Evolutionary conservation across 2,329 filamentous ascomycete genomes (phyloP), one percentile per base, ranked within the genome.

Genomic region (Monilinia polystroma): DNA sequence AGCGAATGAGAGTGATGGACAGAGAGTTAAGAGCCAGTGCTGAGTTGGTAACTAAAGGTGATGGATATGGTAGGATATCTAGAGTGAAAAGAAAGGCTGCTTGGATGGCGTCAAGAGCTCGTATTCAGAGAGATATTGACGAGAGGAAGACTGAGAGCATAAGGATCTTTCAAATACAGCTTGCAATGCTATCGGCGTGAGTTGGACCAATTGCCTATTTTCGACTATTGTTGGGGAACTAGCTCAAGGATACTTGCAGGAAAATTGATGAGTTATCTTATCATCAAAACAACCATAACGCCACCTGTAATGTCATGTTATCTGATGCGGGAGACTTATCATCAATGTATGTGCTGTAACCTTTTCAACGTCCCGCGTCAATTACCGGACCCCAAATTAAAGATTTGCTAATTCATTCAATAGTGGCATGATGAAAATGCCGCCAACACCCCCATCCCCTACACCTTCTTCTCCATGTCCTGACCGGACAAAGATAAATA

Each of bases 241-340:
- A 43, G 54, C 53, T 38, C 45, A 68, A 53, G 65, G 23, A 38
- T 67, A 56, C 54, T 60, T 26, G 60, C 64, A 71, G 71, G 45
- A 72, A 71, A 65, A 63, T 70, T 47, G 71, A 72, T 58, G 69
- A 72, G 60, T 43, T 72, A 55, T 72, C 70, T 45, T 72, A 72
- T 60, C 66, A 72, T 57, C 70, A 72, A 57, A 71, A 68, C 38
- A 65, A 71, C 23, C 68, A 72, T 57, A 72, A 71, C 45, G 51
- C 53, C 23, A 69, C 35, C 54, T 72, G 70, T 52, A 69, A 41
- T 45, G 55, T 55, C 51, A 47, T 68, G 26, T 47, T 59, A 10
- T 55, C 55, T 54, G 67, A 67, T 47, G 59, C 64, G 38, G 60
- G 45, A 59, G 63, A 56, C 63, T 51, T 69, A 54, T 64, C 43